A percentile compares a stretch with the other conserved stretches of the same genome.
These are phyloP conservation scores for Fusarium kyushuense DNA, from an alignment of 2,329 filamentous ascomycete species.

Conservation along the genomic window DNA sequence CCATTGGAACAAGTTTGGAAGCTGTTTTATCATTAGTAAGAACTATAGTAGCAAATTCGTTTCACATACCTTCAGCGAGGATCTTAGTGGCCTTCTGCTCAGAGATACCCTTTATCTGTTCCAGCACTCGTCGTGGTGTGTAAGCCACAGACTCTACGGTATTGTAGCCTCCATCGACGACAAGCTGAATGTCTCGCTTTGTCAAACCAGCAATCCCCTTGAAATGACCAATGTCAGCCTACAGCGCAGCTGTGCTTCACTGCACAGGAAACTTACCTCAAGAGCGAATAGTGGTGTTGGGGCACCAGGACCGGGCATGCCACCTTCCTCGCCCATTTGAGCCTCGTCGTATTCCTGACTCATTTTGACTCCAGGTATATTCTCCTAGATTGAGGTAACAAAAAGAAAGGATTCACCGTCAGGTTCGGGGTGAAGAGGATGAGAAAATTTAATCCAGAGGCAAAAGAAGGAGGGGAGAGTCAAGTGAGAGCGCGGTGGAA, in stretches of 20 bases:
- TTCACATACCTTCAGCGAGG: constrained; percentile 79
- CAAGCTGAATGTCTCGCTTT: constrained; percentile 93
- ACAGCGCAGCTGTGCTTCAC: neutral
- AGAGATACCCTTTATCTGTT: constrained; percentile 98
- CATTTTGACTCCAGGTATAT: constrained; percentile 52
- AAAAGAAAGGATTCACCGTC: neutral
- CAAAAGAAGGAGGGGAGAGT: constrained; percentile 36
- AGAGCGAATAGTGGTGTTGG: constrained; percentile 88
- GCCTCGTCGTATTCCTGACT: constrained; percentile 73
- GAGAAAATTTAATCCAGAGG: constrained; percentile 24
- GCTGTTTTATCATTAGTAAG: constrained; percentile 63
- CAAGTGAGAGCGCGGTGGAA: constrained; percentile 49
- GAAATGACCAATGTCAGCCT: constrained; percentile 18
- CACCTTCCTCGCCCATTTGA: constrained; percentile 74
- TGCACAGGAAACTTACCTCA: constrained; percentile 71
- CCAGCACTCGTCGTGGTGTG: constrained; percentile 82
- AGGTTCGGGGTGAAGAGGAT: neutral
- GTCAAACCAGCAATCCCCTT: constrained; percentile 90
- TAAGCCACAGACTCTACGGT: constrained; percentile 97
- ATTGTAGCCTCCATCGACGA: constrained; percentile 92
- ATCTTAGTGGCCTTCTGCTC: constrained; percentile 96
- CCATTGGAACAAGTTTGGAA: constrained; percentile 97
- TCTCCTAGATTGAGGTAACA: neutral
- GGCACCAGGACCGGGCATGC: constrained; percentile 86
- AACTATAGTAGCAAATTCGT: neutral